These are phyloP conservation scores for Phragmites australis DNA, from an alignment of 176 grass and related monocot species.

Conservation along the genomic window DNA sequence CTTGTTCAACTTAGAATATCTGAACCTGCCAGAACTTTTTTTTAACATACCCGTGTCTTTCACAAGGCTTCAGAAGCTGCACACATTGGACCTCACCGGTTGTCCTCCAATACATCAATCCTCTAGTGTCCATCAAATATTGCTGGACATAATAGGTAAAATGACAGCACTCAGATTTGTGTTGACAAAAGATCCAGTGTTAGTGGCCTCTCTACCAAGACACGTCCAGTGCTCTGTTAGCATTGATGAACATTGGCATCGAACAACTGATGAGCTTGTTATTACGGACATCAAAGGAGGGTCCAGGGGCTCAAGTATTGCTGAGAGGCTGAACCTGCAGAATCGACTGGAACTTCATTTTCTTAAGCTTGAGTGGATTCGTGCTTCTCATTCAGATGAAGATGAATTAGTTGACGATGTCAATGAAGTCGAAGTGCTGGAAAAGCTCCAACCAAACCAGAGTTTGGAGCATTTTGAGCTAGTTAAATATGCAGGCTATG, in stretches of 20 bases:
- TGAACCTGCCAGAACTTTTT: slow-evolving; percentile 26
- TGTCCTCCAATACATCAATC: not conserved
- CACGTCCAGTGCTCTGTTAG: not conserved
- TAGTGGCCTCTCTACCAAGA: not conserved
- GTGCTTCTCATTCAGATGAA: not conserved
- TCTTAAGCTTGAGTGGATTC: slow-evolving; percentile 28
- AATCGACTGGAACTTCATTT: slow-evolving; percentile 17
- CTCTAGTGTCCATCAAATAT: not conserved
- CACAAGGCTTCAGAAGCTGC: slow-evolving; percentile 34
- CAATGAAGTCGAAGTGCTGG: slow-evolving; percentile 3
- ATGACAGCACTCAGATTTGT: slow-evolving; percentile 17
- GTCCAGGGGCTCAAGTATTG: slow-evolving; percentile 24
- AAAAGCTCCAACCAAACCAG: slow-evolving; percentile 37
- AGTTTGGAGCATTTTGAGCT: slow-evolving; percentile 22
- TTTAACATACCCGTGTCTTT: slow-evolving; percentile 20
- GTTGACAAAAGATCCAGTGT: slow-evolving; percentile 6
- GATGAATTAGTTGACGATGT: slow-evolving; percentile 1
- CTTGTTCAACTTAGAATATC: slow-evolving; percentile 37
- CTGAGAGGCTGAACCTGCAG: slow-evolving; percentile 2
- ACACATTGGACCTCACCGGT: slow-evolving; percentile 32
- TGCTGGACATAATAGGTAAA: not conserved
- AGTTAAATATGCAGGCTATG: slow-evolving; percentile 6
- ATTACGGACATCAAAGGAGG: slow-evolving; percentile 6
- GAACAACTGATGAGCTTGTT: slow-evolving; percentile 27
- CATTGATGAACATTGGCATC: not conserved